Conservation (phyloP, 1,284 basidiomycete genomes). For the Puccinia triticina region DNA sequence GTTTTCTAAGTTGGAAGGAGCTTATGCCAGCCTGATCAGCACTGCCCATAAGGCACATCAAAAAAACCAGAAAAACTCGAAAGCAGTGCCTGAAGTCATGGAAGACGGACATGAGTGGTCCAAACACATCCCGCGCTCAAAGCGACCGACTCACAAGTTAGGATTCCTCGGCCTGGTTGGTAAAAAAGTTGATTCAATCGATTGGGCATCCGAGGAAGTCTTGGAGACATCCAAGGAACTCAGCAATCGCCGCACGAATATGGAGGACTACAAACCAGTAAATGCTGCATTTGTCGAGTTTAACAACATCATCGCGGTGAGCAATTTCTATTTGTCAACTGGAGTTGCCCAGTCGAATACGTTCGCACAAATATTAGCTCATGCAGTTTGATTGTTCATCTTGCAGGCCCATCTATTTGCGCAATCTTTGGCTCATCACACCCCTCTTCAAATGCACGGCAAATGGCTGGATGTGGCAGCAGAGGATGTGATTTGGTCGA, state of each 20-base stretch:
- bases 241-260: slow-evolving; percentile 67
- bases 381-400: background rate
- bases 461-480: slow-evolving; percentile 73
- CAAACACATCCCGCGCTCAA: slow-evolving; percentile 69
- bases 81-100: slow-evolving; percentile 54
- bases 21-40: slow-evolving; percentile 75
- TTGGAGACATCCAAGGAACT: slow-evolving; percentile 65
- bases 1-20: slow-evolving; percentile 78
- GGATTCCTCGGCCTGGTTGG: slow-evolving; percentile 68
- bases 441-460: slow-evolving; percentile 66
- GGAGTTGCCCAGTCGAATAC: slow-evolving; percentile 51
- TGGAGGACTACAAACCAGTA: slow-evolving; percentile 66
- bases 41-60: slow-evolving; percentile 69
- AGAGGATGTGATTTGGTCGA: slow-evolving; percentile 86
- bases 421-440: slow-evolving; percentile 57
- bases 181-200: slow-evolving; percentile 83
- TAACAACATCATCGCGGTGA: slow-evolving; percentile 78
- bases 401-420: slow-evolving; percentile 74
- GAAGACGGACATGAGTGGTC: slow-evolving; percentile 58
- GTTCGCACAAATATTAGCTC: background rate
- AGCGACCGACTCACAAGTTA: slow-evolving; percentile 76
- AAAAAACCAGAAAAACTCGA: slow-evolving; percentile 60
- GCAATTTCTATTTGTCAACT: slow-evolving; percentile 48
- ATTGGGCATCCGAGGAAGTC: slow-evolving; percentile 75
- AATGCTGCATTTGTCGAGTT: slow-evolving; percentile 79